Evolutionary conservation across 768 basidiomycete genomes (phyloP).

Genomic region (Russula brevipes): DNA sequence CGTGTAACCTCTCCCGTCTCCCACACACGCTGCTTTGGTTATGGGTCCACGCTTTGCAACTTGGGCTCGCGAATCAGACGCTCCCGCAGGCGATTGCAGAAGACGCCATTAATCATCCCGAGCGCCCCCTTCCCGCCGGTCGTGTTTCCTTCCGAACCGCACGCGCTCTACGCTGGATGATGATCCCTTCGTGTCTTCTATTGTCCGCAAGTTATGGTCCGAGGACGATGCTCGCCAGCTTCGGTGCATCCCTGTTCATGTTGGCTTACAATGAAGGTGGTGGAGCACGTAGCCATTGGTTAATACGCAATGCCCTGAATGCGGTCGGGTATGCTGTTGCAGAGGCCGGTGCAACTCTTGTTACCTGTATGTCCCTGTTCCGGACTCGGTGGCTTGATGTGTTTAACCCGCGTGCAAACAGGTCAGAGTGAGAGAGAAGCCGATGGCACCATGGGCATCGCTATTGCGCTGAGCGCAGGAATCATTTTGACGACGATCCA

Average conservation of each 20-base stretch:
- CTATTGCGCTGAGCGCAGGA: slow-evolving; percentile 35
- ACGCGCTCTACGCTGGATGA: slow-evolving; percentile 29
- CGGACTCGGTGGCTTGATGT: too few relatives aligned
- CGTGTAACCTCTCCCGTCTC: slow-evolving; percentile 13
- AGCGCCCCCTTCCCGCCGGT: slow-evolving; percentile 33
- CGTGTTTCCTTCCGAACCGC: slow-evolving; percentile 28
- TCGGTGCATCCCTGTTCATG: slow-evolving; percentile 24
- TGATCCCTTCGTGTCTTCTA: slow-evolving; percentile 27
- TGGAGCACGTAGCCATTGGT: slow-evolving; percentile 30
- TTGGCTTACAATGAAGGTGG: slow-evolving; percentile 30
- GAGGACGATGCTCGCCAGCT: slow-evolving; percentile 15
- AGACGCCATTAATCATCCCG: slow-evolving; percentile 32
- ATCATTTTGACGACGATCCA: slow-evolving; percentile 45
- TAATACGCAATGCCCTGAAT: slow-evolving; percentile 35
- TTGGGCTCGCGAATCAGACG: slow-evolving; percentile 33
- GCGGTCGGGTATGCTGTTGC: slow-evolving; percentile 37
- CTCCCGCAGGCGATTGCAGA: slow-evolving; percentile 26
- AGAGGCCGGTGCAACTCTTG: slow-evolving; percentile 36
- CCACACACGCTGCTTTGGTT: slow-evolving; percentile 28
- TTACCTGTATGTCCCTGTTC: slow-evolving; percentile 31
- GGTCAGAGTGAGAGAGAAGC: slow-evolving; percentile 21
- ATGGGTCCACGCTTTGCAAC: slow-evolving; percentile 33
- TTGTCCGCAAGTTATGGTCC: slow-evolving; percentile 27
- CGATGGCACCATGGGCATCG: slow-evolving; percentile 31
- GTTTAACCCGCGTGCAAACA: background rate